phyloP scores from a whole-genome alignment of 2,329 filamentous ascomycete species.

The Ploettnerulaceae sp. region DNA sequence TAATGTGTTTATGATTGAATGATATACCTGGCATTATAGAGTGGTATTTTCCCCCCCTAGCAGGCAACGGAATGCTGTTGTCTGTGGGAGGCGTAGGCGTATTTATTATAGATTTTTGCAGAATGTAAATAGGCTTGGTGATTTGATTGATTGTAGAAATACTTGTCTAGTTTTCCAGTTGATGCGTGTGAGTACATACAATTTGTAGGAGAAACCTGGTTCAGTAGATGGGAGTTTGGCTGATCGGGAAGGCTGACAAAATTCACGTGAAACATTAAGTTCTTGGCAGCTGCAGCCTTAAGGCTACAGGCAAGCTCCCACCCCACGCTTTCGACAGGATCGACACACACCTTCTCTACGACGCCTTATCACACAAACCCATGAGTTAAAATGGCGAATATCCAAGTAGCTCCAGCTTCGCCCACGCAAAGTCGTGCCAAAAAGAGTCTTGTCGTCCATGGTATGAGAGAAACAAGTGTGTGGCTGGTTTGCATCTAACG shows the following conservation, averaged over 20 bases:
- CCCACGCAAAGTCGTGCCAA: slow-evolving; percentile 22
- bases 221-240: too few species aligned
- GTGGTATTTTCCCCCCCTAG: neutral
- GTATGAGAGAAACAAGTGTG: slow-evolving; percentile 10
- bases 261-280: neutral
- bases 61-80: neutral
- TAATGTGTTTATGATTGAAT: slow-evolving; percentile 1
- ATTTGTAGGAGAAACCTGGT: too few species aligned
- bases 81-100: neutral
- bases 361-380: neutral
- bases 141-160: too few species aligned
- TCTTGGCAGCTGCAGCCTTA: slow-evolving; percentile 1
- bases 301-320: slow-evolving; percentile 9
- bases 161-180: too few species aligned
- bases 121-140: slow-evolving; percentile 1
- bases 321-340: slow-evolving; percentile 7
- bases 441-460: slow-evolving; percentile 20
- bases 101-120: neutral
- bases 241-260: slow-evolving; percentile 5
- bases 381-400: slow-evolving; percentile 18
- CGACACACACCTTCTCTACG: neutral
- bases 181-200: too few species aligned
- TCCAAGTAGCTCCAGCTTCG: slow-evolving; percentile 15
- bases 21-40: slow-evolving; percentile 5
- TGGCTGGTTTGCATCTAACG: slow-evolving; percentile 5